Conservation (phyloP, 805 yeast species). For the Starmerella vitae region DNA sequence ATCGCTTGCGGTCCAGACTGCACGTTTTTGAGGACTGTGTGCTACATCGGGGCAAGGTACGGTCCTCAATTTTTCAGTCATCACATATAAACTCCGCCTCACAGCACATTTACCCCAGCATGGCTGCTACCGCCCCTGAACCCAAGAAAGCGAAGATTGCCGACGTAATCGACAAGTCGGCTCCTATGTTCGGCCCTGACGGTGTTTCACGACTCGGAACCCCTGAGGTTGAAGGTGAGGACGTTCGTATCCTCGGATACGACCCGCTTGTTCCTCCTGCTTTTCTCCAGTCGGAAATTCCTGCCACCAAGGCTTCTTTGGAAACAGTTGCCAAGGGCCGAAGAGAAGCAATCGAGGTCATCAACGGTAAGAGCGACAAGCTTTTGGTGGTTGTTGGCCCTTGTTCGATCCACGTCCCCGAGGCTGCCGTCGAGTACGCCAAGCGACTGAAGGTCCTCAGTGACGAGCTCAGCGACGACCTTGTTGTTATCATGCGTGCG, state of each 20-base stretch:
- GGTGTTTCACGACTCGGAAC: conserved; percentile 18
- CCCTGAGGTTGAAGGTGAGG: conserved; percentile 45
- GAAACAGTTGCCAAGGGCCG: conserved; percentile 66
- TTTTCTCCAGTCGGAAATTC: conserved; percentile 70
- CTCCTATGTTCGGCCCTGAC: conserved; percentile 27
- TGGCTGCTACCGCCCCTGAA: conserved; percentile 1
- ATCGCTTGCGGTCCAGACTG: too few relatives aligned
- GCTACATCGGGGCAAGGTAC: too few relatives aligned
- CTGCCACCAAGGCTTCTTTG: conserved; percentile 42
- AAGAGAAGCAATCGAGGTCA: conserved; percentile 59
- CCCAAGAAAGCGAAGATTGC: conserved; percentile 7
- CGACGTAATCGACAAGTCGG: conserved; percentile 1
- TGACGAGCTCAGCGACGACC: conserved; percentile 59
- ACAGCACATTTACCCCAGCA: background rate
- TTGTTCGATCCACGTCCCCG: conserved; percentile 88
- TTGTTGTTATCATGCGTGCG: conserved; percentile 89
- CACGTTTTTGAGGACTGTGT: too few relatives aligned
- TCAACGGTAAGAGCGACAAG: conserved; percentile 68
- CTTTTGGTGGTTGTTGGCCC: conserved; percentile 86
- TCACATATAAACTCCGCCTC: background rate
- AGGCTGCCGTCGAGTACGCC: conserved; percentile 82
- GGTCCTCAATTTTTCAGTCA: too few relatives aligned
- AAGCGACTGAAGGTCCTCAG: conserved; percentile 49
- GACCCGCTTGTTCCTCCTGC: conserved; percentile 93
- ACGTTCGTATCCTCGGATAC: conserved; percentile 54